A percentile compares a stretch with the other conserved stretches of the same genome.
phyloP scores from a whole-genome alignment of 306 rosid species.

The Biancaea sappan region DNA sequence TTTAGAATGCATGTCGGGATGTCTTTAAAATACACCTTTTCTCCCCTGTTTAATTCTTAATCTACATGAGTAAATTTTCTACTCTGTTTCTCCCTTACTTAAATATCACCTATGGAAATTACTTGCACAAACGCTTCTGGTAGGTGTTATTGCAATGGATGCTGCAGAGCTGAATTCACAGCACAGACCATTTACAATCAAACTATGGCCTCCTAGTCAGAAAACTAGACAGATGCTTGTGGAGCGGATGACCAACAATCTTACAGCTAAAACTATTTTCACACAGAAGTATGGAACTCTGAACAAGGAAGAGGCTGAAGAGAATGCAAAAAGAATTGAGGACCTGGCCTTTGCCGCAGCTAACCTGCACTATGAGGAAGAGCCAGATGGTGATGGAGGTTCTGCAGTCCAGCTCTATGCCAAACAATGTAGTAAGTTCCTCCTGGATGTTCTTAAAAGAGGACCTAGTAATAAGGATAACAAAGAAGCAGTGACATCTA shows the following conservation, averaged over 20 bases:
- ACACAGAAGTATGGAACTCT: conserved; percentile 82
- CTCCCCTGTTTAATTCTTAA: not conserved
- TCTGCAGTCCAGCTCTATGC: conserved; percentile 98
- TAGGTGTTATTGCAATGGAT: conserved; percentile 58
- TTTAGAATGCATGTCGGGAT: not conserved
- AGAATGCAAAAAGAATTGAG: conserved; percentile 80
- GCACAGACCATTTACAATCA: conserved; percentile 72
- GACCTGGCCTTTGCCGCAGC: conserved; percentile 78
- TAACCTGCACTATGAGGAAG: conserved; percentile 62
- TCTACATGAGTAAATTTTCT: not conserved
- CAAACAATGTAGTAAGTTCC: conserved; percentile 83
- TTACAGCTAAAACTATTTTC: conserved; percentile 70
- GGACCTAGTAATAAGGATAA: conserved; percentile 50
- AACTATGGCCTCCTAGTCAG: conserved; percentile 97
- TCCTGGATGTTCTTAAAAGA: conserved; percentile 77
- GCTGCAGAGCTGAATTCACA: conserved; percentile 54
- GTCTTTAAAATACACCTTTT: not conserved
- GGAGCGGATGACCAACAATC: conserved; percentile 85
- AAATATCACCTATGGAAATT: not conserved
- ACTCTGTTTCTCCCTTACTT: not conserved
- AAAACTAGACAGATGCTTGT: conserved; percentile 87
- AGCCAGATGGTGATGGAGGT: conserved; percentile 97
- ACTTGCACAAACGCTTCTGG: not conserved
- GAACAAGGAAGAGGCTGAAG: conserved; percentile 74
- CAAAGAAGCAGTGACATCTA: conserved; percentile 41